phyloP scores from a whole-genome alignment of 2,329 filamentous ascomycete genomes.

The Trichoderma gracile region DNA sequence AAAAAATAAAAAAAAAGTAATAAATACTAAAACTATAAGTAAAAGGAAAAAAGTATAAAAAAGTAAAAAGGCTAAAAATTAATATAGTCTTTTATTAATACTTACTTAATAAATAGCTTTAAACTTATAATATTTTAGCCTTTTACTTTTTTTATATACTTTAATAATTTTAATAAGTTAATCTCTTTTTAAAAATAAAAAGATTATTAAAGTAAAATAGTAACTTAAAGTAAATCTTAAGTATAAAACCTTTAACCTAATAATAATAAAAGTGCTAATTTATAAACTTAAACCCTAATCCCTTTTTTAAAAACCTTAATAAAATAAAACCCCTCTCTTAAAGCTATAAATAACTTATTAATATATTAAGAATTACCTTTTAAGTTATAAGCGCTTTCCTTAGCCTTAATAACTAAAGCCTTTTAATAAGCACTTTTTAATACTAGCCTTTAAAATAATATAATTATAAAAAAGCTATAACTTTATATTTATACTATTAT shows the following conservation, averaged over 20 bases:
- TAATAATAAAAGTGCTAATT: neutral
- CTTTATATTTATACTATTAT: neutral
- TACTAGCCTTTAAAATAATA: neutral
- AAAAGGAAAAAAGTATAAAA: neutral
- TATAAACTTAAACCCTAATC: neutral
- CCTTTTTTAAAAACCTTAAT: neutral
- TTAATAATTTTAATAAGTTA: neutral
- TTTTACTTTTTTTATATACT: too few species aligned
- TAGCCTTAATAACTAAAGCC: neutral
- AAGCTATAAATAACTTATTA: too few species aligned
- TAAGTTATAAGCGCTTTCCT: neutral
- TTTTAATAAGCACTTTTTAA: neutral
- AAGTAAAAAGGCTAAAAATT: neutral
- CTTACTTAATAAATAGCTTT: neutral
- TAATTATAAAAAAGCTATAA: neutral
- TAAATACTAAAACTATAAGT: neutral
- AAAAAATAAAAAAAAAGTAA: neutral
- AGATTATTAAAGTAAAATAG: constrained; percentile 8
- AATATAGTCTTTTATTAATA: neutral
- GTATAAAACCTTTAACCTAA: too few species aligned
- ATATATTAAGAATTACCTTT: too few species aligned
- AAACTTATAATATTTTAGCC: neutral
- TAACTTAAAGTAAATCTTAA: neutral
- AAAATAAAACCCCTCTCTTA: neutral
- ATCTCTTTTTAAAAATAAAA: neutral